Conservation (phyloP, 2,329 filamentous ascomycete species). For the Fusarium staphyleae region DNA sequence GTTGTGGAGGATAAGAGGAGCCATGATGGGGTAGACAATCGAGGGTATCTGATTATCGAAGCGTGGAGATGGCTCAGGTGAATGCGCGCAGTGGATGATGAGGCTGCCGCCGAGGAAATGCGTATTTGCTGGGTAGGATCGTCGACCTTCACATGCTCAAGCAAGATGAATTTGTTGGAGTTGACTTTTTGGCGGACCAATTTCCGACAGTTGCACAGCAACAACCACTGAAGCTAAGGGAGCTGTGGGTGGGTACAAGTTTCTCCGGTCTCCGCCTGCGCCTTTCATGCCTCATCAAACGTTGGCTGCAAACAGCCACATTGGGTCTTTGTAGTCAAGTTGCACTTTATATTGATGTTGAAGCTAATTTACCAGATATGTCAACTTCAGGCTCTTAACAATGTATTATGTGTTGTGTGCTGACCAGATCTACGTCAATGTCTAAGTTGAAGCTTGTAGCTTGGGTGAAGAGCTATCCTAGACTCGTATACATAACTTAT, state of each 20-base stretch:
- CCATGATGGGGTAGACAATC: slow-evolving; percentile 52
- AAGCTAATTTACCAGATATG: too few relatives aligned
- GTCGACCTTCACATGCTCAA: slow-evolving; percentile 23
- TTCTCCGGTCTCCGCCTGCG: slow-evolving; percentile 25
- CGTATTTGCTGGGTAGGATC: slow-evolving; percentile 3
- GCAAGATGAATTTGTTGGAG: slow-evolving; percentile 16
- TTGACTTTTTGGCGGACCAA: slow-evolving; percentile 36
- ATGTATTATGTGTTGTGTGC: too few relatives aligned
- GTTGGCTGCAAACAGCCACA: neutral
- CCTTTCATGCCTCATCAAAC: neutral
- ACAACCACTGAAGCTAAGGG: slow-evolving; percentile 26
- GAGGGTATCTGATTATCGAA: slow-evolving; percentile 2
- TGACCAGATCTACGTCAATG: too few relatives aligned
- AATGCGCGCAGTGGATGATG: slow-evolving; percentile 7
- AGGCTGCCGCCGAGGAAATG: slow-evolving; percentile 1
- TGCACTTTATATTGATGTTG: neutral
- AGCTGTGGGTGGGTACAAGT: slow-evolving; percentile 17
- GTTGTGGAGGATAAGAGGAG: slow-evolving; percentile 71
- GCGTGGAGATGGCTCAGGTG: slow-evolving; percentile 2
- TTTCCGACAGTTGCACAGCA: slow-evolving; percentile 36
- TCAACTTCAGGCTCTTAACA: too few relatives aligned
- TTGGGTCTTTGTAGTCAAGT: neutral
- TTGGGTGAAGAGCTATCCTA: too few relatives aligned
- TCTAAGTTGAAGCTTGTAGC: too few relatives aligned
- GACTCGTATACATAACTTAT: too few relatives aligned